phyloP scores from a whole-genome alignment of 2,329 filamentous ascomycete species.

The Colletotrichum liriopes region DNA sequence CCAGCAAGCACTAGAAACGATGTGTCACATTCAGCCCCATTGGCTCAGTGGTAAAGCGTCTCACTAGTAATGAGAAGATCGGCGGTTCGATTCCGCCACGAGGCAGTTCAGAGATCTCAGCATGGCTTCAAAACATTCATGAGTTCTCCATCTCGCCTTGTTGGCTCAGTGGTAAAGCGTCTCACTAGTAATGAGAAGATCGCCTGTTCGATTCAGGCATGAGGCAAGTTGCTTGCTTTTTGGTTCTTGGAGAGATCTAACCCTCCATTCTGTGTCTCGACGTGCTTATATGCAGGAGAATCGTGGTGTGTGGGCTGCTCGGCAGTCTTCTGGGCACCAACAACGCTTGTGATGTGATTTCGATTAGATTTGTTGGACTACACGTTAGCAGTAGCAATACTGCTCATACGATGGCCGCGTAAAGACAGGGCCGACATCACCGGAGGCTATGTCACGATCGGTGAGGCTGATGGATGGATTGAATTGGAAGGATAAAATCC shows the following conservation, averaged over 20 bases:
- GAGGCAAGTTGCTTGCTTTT: slow-evolving; percentile 4
- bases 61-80: slow-evolving; percentile 36
- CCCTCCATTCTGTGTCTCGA: too few relatives aligned
- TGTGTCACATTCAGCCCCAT: neutral
- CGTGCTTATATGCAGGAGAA: too few relatives aligned
- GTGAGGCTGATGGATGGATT: neutral
- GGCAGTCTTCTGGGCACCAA: too few relatives aligned
- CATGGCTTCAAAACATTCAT: too few relatives aligned
- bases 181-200: slow-evolving; percentile 36
- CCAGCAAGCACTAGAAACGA: neutral
- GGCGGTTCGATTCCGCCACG: slow-evolving; percentile 22
- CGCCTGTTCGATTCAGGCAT: slow-evolving; percentile 30
- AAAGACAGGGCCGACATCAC: neutral
- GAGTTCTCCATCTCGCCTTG: too few relatives aligned
- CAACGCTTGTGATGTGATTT: neutral
- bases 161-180: slow-evolving; percentile 20
- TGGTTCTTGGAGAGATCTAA: neutral
- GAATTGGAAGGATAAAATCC: neutral
- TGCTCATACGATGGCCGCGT: neutral
- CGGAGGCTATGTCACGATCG: neutral
- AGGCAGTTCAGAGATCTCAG: neutral
- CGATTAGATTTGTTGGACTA: neutral
- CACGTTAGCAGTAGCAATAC: neutral
- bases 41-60: slow-evolving; percentile 32
- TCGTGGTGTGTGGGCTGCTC: too few relatives aligned